Evolutionary conservation across 768 basidiomycete species (phyloP).

Genomic region (Ephemerocybe angulata): DNA sequence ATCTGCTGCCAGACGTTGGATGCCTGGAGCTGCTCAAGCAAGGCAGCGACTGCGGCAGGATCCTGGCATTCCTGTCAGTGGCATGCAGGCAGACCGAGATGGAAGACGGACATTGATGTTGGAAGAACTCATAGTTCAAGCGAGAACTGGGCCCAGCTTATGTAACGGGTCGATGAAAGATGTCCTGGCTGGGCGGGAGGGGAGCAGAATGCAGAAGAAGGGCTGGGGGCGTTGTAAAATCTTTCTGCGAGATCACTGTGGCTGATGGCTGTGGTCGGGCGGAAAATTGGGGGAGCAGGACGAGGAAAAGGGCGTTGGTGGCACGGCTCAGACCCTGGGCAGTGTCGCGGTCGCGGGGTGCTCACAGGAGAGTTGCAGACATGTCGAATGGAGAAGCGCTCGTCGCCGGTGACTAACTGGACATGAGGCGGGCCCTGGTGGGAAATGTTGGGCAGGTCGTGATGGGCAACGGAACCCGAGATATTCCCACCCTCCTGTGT

Average conservation of each 20-base stretch:
- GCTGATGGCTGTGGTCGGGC: too few relatives aligned
- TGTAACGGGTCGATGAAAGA: neutral
- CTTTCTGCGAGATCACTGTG: too few relatives aligned
- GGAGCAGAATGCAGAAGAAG: neutral
- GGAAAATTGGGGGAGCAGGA: too few relatives aligned
- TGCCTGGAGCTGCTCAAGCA: slow-evolving; percentile 63
- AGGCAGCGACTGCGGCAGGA: slow-evolving; percentile 58
- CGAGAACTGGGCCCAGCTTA: neutral
- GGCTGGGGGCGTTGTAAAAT: too few relatives aligned
- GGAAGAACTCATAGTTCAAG: slow-evolving; percentile 30
- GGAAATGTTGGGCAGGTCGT: slow-evolving; percentile 31
- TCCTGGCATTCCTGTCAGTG: slow-evolving; percentile 41
- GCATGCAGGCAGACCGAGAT: slow-evolving; percentile 3
- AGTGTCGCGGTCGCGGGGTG: too few relatives aligned
- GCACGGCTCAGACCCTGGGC: too few relatives aligned
- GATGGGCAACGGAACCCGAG: slow-evolving; percentile 39
- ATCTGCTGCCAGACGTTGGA: slow-evolving; percentile 69
- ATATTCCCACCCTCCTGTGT: slow-evolving; percentile 33
- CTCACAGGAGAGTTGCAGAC: too few relatives aligned
- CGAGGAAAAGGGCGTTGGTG: too few relatives aligned
- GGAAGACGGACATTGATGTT: slow-evolving; percentile 53
- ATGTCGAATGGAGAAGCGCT: too few relatives aligned
- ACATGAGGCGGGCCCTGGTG: slow-evolving; percentile 39
- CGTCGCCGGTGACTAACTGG: slow-evolving; percentile 3
- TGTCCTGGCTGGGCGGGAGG: neutral